Conservation (phyloP, 352 stramenopile genomes). For the Pythium aquatile region DNA sequence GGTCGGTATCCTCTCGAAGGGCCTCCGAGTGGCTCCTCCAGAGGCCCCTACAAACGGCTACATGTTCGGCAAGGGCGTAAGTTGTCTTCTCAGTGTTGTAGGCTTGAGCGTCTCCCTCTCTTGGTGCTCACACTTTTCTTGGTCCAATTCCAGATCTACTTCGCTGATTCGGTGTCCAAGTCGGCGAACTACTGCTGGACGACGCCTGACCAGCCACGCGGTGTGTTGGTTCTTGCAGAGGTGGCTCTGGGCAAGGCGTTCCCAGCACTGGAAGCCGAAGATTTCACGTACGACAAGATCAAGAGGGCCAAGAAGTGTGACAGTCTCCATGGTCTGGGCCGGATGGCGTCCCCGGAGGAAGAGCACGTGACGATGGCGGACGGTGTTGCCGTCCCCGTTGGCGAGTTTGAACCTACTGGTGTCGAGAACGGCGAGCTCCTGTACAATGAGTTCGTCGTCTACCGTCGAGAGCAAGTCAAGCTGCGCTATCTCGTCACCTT, state of each 20-base stretch:
- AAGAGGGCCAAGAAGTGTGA: slow-evolving; percentile 39
- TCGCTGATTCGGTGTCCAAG: slow-evolving; percentile 82
- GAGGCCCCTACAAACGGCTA: slow-evolving; percentile 79
- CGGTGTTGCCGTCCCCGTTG: slow-evolving; percentile 54
- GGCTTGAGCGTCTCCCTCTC: too few relatives aligned
- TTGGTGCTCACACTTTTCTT: neutral
- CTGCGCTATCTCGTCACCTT: slow-evolving; percentile 60
- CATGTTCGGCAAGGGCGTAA: slow-evolving; percentile 86
- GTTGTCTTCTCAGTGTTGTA: slow-evolving; percentile 8
- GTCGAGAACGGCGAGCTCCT: slow-evolving; percentile 46
- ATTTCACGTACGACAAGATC: slow-evolving; percentile 49
- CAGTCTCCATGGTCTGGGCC: slow-evolving; percentile 51
- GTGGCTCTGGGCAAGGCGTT: slow-evolving; percentile 57
- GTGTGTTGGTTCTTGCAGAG: slow-evolving; percentile 62
- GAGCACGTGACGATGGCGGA: slow-evolving; percentile 44
- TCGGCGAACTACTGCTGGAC: slow-evolving; percentile 84
- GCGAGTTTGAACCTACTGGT: slow-evolving; percentile 50
- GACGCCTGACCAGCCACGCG: slow-evolving; percentile 52
- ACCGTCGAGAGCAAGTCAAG: slow-evolving; percentile 62
- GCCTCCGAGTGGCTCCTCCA: slow-evolving; percentile 74
- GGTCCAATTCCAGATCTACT: slow-evolving; percentile 61
- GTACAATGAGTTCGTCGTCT: slow-evolving; percentile 82
- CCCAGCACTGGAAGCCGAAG: slow-evolving; percentile 46
- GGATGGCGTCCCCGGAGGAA: slow-evolving; percentile 51
- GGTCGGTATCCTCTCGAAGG: slow-evolving; percentile 75